Evolutionary conservation across 495 filamentous ascomycete species (phyloP), one percentile per base, ranked within the genome.

Genomic region (Aspergillus saccharolyticus): DNA sequence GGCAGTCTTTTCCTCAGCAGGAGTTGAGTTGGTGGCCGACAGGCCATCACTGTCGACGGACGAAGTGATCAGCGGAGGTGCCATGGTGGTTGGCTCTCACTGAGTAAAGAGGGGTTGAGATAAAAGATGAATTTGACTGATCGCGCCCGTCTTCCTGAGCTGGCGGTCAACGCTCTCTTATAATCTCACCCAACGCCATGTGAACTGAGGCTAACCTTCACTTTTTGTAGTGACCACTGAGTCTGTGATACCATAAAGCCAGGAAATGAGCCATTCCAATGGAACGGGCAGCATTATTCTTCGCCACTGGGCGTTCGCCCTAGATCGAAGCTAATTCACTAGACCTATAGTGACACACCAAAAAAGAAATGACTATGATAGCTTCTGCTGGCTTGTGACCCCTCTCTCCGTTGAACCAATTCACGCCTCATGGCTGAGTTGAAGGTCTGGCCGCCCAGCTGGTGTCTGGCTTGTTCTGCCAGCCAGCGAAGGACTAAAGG

Each of bases 1-100:
- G 18, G 54, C 44, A 20, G 44, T 16, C 25, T 55, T 55, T 28
- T 55, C 44, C 12, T 55, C 52, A 28, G 9, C 24, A 6, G 24
- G 22, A 14, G 24, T 18, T n/a, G 24, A 18, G 47, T 50, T 30
- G 4, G 22, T 17, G 22, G 17, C 47, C 22, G 22, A 30, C 22
- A 50, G 18, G 3, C 18, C 24, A 6, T 17, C 47, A 28, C 22
- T 17, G 16, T 50, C 47, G 7, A 30, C 18, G 47, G 47, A 24
- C 47, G 47, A 28, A n/a, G 24, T 18, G 47, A 10, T 18, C 5
- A 1, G 9, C 8, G 14, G 15, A n/a, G 8, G 20, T 5, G 22
- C 24, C 47, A 50, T 50, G 22, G 1, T 50, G 47, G 15, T 14
- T 50, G 47, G 16, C 22, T 24, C 47, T 17, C 20, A 25, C 19